Evolutionary conservation across 495 filamentous ascomycete species (phyloP), one percentile per base, ranked within the genome.

Genomic region (Penicillium lividum): DNA sequence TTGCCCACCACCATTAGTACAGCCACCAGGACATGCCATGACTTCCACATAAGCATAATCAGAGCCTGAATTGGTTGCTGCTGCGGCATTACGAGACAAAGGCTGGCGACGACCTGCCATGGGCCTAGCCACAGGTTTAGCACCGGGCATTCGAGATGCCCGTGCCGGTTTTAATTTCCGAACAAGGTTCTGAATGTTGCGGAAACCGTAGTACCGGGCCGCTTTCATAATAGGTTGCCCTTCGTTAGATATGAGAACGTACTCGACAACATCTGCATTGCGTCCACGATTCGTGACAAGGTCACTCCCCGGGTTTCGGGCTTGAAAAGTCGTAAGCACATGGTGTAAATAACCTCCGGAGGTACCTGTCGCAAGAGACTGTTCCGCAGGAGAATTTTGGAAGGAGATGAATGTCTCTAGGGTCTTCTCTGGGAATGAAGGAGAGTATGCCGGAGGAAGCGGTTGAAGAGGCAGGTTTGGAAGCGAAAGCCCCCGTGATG

Each of bases 1-100:
- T 77, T 98, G 94, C 0, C 94, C 94, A 25, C 94, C 94, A 0
- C 94, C 94, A 67, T 98, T 98, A 49, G 94, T 98, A 71, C 94
- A 98, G 1, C 94, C 94, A 9, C 95, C 94, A 0, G 94, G 94
- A 73, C 94, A 98, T 29, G 94, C 94, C 94, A 98, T 98, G 34
- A 98, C 95, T 68, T 98, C 94, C 10, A 98, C 90, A 73, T 96
- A 98, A 25, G 85, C 84, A 66, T 90, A 93, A 11, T 94, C 89
- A 22, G 73, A 68, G 16, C 73, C 79, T 5, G 80, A 70, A 13
- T 76, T 74, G 13, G 65, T 65, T 3, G 28, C 28, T 27, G 71
- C 45, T 0, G 65, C 67, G 3, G 61, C 62, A 51, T 72, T 71
- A 3, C 75, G 72, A 22, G 72, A 73, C 27, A 68, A 49, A 31